Evolutionary conservation across 2,329 filamentous ascomycete genomes (phyloP), one percentile per base, ranked within the genome.

Genomic region (Claviceps sp.): DNA sequence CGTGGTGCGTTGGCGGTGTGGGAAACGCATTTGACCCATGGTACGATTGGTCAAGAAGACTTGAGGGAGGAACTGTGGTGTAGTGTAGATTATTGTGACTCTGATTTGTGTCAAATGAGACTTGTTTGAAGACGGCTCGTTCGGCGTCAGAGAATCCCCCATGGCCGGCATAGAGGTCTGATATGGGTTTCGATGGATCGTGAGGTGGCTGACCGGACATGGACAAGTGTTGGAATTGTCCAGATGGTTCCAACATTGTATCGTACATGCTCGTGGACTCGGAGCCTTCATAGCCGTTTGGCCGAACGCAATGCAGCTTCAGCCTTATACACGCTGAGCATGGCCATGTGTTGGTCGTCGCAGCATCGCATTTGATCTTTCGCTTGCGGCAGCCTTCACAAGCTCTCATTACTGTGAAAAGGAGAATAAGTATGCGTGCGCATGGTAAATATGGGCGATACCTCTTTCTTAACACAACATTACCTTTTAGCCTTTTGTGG

Each of bases 311-410:
- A 61, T 93, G 87, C 54, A 96, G 78, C 72, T 96, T 97, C 56
- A 97, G 74, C 47, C 91, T 82, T 55, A 89, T 85, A 66, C 91
- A 98, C 38, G 93, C 88, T 42, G 90, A 93, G 68, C 91, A 97
- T 29, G 93, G 93, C 91, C 93, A 97, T 39, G 88, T 89, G 67
- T 97, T 96, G 42, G 90, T 96, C 14, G 91, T 95, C 20, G 91
- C 91, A 50, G 91, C 89, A 71, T 97, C 93, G 71, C 91, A 98
- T 68, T 95, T 95, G 66, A 98, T 98, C 70, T 98, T 98, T 62
- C 91, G 82, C 68, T 89, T 84, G 55, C 91, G 80, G 65, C 91
- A 97, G 54, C 91, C 91, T 71, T 96, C 91, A 68, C 91, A 97
- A 52, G 91, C 93, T 73, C 93, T 84, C 89, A 95, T 96, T 50